phyloP scores from a whole-genome alignment of 108 stramenopile species.

The Cylindrotheca fusiformis region DNA sequence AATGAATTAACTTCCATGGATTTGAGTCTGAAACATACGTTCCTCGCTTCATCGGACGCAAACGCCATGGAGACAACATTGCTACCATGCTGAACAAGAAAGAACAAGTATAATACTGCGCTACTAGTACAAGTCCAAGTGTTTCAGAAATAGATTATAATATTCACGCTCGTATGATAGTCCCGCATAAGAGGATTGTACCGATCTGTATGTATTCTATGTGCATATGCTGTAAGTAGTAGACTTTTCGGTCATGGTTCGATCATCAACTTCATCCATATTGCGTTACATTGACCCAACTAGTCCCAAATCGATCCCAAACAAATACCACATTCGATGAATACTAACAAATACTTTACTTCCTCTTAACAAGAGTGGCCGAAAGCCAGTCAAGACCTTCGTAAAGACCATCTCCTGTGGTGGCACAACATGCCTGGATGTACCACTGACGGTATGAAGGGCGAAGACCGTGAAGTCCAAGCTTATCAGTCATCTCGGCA shows the following conservation, averaged over 20 bases:
- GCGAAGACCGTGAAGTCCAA: constrained; percentile 95
- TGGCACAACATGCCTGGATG: constrained; percentile 98
- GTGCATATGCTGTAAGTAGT: too few species aligned
- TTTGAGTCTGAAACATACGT: too few species aligned
- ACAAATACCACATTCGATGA: constrained; percentile 21
- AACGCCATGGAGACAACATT: too few species aligned
- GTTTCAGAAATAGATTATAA: too few species aligned
- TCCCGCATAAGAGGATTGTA: neutral
- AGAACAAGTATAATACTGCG: too few species aligned
- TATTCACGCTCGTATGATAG: neutral
- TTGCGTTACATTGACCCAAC: neutral
- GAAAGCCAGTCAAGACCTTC: constrained; percentile 97
- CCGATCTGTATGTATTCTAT: neutral
- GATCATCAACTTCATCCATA: neutral
- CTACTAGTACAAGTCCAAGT: too few species aligned
- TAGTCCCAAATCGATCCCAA: constrained; percentile 6
- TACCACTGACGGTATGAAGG: constrained; percentile 97
- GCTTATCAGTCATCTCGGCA: constrained; percentile 98
- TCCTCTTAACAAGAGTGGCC: constrained; percentile 50
- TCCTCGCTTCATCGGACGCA: too few species aligned
- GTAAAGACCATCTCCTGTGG: constrained; percentile 95
- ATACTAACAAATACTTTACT: constrained; percentile 26
- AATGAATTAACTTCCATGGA: neutral
- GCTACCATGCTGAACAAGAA: too few species aligned
- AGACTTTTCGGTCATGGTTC: neutral